These are phyloP conservation scores for Neopestalotiopsis sp. DNA, from an alignment of 2,329 filamentous ascomycete genomes.

Conservation along the genomic window DNA sequence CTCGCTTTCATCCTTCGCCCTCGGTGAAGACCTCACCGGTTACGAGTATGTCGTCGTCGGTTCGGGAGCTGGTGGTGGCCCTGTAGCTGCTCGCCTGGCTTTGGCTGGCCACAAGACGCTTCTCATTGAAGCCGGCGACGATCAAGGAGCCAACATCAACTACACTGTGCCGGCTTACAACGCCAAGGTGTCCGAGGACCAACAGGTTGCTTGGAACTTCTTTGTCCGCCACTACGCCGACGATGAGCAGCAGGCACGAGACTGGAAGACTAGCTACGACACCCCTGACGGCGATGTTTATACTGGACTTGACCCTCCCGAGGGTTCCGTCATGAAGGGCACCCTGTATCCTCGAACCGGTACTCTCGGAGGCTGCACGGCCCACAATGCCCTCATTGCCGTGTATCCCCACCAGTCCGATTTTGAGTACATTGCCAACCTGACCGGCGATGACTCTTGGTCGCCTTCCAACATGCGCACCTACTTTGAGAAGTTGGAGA, in stretches of 20 bases:
- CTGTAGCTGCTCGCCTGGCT: conserved; percentile 62
- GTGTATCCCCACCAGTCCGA: conserved; percentile 59
- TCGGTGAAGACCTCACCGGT: background rate
- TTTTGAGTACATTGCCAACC: conserved; percentile 55
- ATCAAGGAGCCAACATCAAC: conserved; percentile 53
- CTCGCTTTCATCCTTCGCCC: background rate
- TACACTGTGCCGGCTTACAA: conserved; percentile 60
- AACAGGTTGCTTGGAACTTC: conserved; percentile 65
- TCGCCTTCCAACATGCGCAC: conserved; percentile 60
- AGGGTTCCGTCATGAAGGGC: conserved; percentile 54
- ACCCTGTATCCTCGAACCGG: conserved; percentile 62
- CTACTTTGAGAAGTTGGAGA: conserved; percentile 60
- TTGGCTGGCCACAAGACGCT: conserved; percentile 63
- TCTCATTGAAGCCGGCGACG: conserved; percentile 64
- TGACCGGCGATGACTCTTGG: conserved; percentile 65
- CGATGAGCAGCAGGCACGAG: conserved; percentile 53
- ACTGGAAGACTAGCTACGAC: conserved; percentile 63
- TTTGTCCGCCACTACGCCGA: conserved; percentile 66
- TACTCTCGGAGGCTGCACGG: conserved; percentile 62
- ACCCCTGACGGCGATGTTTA: conserved; percentile 54
- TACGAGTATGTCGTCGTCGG: conserved; percentile 70
- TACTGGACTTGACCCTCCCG: conserved; percentile 57
- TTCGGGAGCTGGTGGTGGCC: conserved; percentile 64
- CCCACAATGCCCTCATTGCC: conserved; percentile 60
- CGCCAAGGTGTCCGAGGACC: conserved; percentile 57